Conservation (phyloP, 2,329 filamentous ascomycete species). For the Claviceps maximensis region DNA sequence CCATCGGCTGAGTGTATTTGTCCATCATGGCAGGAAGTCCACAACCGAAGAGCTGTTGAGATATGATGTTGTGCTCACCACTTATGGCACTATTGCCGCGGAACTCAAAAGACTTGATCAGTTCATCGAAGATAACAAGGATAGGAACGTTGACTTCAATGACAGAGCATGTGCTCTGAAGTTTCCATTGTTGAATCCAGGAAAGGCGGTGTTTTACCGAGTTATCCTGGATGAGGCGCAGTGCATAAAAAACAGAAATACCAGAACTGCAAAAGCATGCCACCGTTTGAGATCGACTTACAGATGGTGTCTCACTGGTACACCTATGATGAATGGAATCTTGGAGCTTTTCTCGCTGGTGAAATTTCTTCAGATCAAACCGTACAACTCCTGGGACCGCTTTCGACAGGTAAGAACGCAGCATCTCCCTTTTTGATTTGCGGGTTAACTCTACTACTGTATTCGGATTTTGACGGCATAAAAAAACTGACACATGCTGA, state of each 20-base stretch:
- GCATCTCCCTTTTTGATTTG: not conserved
- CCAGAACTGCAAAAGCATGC: slow-evolving; percentile 59
- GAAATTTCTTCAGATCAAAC: slow-evolving; percentile 62
- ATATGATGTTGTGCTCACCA: slow-evolving; percentile 73
- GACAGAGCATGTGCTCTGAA: slow-evolving; percentile 22
- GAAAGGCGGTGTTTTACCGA: slow-evolving; percentile 53
- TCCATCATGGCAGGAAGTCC: slow-evolving; percentile 58
- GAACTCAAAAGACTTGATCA: slow-evolving; percentile 50
- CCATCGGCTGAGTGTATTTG: slow-evolving; percentile 49
- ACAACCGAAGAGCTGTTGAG: slow-evolving; percentile 46
- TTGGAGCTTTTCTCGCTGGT: slow-evolving; percentile 67
- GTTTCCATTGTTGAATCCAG: slow-evolving; percentile 48
- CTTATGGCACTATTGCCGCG: slow-evolving; percentile 59
- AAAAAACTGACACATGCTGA: slow-evolving; percentile 6
- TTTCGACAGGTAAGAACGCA: slow-evolving; percentile 41
- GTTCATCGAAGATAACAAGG: slow-evolving; percentile 35
- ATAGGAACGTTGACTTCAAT: slow-evolving; percentile 24
- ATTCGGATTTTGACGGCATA: not conserved
- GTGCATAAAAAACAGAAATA: slow-evolving; percentile 63
- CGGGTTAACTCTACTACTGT: not conserved
- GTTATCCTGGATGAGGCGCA: slow-evolving; percentile 83
- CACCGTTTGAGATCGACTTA: slow-evolving; percentile 52
- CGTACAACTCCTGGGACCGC: slow-evolving; percentile 51
- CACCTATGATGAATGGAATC: slow-evolving; percentile 79
- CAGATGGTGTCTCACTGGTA: slow-evolving; percentile 70